Evolutionary conservation across 208 protist species (phyloP).

Genomic region (Leishmania guyanensis): DNA sequence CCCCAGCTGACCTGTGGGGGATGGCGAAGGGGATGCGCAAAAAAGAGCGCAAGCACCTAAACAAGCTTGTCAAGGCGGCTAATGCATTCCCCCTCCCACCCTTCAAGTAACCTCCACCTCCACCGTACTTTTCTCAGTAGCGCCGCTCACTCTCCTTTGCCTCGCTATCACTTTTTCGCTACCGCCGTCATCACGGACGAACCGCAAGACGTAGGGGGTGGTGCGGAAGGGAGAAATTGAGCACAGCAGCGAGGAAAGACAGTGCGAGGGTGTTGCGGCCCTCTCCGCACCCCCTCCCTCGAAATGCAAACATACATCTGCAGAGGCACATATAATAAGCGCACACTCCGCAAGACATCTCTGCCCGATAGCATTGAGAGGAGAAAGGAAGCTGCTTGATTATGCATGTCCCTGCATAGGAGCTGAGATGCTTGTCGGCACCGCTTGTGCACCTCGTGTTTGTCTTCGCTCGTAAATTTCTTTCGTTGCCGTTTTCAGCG

Average conservation of each 20-base stretch:
- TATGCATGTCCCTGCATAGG: neutral
- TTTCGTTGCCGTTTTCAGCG: neutral
- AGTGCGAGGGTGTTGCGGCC: neutral
- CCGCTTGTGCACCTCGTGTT: neutral
- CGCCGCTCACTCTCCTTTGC: neutral
- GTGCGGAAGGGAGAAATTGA: neutral
- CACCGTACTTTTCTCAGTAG: neutral
- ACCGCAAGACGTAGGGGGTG: neutral
- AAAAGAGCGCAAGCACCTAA: constrained; percentile 10
- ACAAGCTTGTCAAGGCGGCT: constrained; percentile 10
- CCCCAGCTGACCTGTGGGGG: neutral
- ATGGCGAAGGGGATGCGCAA: neutral
- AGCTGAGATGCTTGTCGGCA: neutral
- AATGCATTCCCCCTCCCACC: neutral
- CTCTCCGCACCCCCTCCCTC: neutral
- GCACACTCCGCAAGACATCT: neutral
- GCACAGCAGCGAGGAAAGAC: neutral
- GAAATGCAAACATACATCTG: neutral
- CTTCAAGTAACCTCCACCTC: neutral
- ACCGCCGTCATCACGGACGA: neutral
- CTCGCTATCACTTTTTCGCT: neutral
- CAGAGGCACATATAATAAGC: neutral
- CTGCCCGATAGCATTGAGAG: neutral
- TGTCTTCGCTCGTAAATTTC: neutral
- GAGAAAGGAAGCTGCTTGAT: neutral